phyloP scores from a whole-genome alignment of 345 rosid species.

The Citrus maxima region DNA sequence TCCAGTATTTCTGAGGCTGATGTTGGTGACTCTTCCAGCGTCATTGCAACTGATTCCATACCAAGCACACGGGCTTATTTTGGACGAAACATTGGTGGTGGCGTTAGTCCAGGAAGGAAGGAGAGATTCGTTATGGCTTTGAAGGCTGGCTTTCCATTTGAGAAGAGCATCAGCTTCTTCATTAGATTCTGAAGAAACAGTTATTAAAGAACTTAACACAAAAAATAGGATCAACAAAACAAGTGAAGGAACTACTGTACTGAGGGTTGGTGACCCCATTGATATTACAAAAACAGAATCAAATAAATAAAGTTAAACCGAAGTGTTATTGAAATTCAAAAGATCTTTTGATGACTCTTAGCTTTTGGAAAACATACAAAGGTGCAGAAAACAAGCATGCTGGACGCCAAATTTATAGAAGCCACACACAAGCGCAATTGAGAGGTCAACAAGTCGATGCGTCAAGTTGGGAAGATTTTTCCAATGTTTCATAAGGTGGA shows the following conservation, averaged over 20 bases:
- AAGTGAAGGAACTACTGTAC: neutral
- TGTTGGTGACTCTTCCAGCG: neutral
- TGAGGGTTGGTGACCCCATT: neutral
- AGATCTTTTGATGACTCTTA: too few relatives aligned
- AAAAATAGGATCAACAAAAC: neutral
- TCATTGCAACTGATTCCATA: neutral
- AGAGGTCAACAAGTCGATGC: neutral
- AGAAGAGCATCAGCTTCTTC: constrained; percentile 20
- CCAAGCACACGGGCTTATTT: neutral
- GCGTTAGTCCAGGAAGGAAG: constrained; percentile 1
- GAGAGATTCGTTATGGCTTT: constrained; percentile 5
- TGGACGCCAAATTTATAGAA: too few relatives aligned
- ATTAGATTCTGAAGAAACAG: neutral
- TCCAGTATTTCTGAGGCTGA: neutral
- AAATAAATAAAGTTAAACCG: too few relatives aligned
- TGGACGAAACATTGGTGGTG: too few relatives aligned
- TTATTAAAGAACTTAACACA: neutral
- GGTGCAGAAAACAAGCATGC: too few relatives aligned
- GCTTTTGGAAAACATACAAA: too few relatives aligned
- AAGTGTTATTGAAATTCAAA: neutral
- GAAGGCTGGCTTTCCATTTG: constrained; percentile 23
- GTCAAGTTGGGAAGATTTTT: too few relatives aligned
- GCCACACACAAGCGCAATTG: neutral
- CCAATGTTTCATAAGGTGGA: too few relatives aligned
- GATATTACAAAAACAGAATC: neutral